Evolutionary conservation across 2,329 filamentous ascomycete genomes (phyloP).

Genomic region (Pseudogymnoascus verrucosus): DNA sequence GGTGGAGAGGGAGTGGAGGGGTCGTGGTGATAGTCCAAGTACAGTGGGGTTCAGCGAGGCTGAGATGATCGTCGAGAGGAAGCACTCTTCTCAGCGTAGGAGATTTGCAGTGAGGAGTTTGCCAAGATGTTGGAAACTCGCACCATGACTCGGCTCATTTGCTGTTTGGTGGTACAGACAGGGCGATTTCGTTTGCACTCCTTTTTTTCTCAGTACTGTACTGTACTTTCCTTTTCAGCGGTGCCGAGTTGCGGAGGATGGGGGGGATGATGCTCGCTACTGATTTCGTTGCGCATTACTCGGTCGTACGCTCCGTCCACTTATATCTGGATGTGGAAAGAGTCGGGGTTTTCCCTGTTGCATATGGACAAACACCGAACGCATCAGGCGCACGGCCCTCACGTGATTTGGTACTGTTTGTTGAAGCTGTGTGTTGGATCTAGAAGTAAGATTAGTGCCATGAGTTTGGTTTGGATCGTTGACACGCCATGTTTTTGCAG

Average conservation of each 20-base stretch:
- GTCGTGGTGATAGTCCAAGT: not conserved
- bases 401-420: not conserved
- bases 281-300: not conserved
- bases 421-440: not conserved
- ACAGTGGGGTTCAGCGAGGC: not conserved
- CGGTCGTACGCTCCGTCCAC: not conserved
- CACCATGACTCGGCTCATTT: constrained; percentile 4
- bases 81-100: not conserved
- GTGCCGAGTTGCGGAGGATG: not conserved
- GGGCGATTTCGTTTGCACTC: not conserved
- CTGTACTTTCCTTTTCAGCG: not conserved
- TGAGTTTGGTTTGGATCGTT: not conserved
- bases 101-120: not conserved
- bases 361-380: not conserved
- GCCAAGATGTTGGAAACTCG: constrained; percentile 5
- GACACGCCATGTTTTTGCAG: not conserved
- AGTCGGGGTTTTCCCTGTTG: not conserved
- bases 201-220: not conserved
- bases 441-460: not conserved
- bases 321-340: not conserved
- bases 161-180: not conserved
- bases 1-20: not conserved
- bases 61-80: constrained; percentile 5
- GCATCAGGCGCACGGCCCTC: not conserved
- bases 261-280: no score